Evolutionary conservation across 2,329 filamentous ascomycete genomes (phyloP).

Genomic region (Hypoxylon sp.): DNA sequence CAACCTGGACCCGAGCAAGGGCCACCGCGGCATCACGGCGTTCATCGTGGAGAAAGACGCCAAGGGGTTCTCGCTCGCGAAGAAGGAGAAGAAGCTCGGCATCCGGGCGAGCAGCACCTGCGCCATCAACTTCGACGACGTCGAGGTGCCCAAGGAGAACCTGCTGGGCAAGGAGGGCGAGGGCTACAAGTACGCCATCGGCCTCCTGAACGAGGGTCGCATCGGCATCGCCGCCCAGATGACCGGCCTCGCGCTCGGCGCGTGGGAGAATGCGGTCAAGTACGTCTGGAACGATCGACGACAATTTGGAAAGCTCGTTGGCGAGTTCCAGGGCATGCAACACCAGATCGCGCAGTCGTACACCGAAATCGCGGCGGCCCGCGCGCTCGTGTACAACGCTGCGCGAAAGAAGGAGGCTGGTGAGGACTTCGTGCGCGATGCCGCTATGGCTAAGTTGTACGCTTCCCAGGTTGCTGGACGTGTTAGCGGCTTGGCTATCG

Average conservation of each 20-base stretch:
- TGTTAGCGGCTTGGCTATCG: slow-evolving; percentile 85
- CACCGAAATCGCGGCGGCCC: slow-evolving; percentile 89
- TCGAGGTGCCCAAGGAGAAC: slow-evolving; percentile 87
- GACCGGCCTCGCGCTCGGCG: slow-evolving; percentile 93
- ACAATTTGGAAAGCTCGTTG: slow-evolving; percentile 93
- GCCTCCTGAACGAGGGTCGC: slow-evolving; percentile 91
- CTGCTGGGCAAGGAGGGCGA: slow-evolving; percentile 87
- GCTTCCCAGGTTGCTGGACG: slow-evolving; percentile 90
- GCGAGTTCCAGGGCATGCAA: slow-evolving; percentile 99
- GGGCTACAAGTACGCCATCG: slow-evolving; percentile 98
- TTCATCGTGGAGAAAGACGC: slow-evolving; percentile 93
- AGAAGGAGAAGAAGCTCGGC: slow-evolving; percentile 99
- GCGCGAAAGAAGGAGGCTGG: slow-evolving; percentile 98
- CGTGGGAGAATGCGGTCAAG: slow-evolving; percentile 92
- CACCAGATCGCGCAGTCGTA: slow-evolving; percentile 97
- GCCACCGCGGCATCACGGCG: slow-evolving; percentile 96
- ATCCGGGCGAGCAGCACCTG: slow-evolving; percentile 97
- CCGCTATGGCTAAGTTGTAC: slow-evolving; percentile 97
- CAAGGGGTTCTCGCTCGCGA: slow-evolving; percentile 91
- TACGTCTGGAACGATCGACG: slow-evolving; percentile 99
- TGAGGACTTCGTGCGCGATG: slow-evolving; percentile 92
- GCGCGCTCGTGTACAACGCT: slow-evolving; percentile 94
- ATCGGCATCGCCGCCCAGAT: slow-evolving; percentile 99
- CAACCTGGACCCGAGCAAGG: slow-evolving; percentile 89
- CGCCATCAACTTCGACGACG: slow-evolving; percentile 96